Evolutionary conservation across 805 yeast species (phyloP).

Genomic region (Maudiozyma turicensis): DNA sequence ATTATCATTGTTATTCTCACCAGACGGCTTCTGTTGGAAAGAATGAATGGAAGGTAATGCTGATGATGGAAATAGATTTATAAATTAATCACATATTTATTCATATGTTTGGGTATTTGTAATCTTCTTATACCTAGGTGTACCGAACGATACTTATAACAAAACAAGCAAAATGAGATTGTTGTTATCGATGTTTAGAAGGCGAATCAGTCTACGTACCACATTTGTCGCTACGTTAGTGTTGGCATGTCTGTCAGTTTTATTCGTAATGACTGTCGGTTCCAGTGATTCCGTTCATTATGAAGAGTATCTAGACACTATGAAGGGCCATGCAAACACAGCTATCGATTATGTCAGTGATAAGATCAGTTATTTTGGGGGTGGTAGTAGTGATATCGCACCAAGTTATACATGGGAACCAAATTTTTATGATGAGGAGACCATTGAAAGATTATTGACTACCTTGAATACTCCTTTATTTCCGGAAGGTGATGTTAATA

Average conservation of each 20-base stretch:
- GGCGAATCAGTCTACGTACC: background rate
- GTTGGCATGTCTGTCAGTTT: background rate
- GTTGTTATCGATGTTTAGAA: conserved; percentile 1
- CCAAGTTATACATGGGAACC: background rate
- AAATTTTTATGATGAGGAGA: conserved; percentile 1
- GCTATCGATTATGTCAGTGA: background rate
- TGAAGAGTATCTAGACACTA: background rate
- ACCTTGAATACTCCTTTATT: conserved; percentile 18
- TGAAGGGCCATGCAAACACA: background rate
- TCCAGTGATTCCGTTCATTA: background rate
- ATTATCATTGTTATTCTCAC: too few species aligned
- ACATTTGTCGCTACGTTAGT: background rate
- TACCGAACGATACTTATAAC: too few species aligned
- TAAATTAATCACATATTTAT: too few species aligned
- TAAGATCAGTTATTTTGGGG: background rate
- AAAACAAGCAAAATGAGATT: background rate
- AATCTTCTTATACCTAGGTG: too few species aligned
- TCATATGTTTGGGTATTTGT: too few species aligned
- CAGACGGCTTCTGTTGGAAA: too few species aligned
- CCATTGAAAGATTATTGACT: background rate
- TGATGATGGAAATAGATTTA: too few species aligned
- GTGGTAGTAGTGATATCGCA: background rate
- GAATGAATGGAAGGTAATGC: too few species aligned
- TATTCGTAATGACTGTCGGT: background rate
- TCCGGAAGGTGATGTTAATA: conserved; percentile 1